Conservation (phyloP, 495 filamentous ascomycete species). For the Tuber magnatum region DNA sequence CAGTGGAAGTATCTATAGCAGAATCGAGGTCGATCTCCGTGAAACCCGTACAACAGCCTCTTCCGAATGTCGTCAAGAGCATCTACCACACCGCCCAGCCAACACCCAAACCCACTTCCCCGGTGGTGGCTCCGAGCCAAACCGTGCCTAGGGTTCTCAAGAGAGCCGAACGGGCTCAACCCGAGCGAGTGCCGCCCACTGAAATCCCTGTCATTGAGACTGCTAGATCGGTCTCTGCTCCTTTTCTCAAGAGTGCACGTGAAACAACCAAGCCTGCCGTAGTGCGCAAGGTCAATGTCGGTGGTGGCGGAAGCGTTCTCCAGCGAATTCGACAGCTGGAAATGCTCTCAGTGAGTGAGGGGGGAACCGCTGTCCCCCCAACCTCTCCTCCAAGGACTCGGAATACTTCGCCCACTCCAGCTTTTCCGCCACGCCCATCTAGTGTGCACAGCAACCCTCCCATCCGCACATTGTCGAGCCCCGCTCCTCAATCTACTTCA, state of each 20-base stretch:
- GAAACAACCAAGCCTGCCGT: conserved; percentile 15
- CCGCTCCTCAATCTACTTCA: conserved; percentile 16
- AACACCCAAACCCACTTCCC: conserved; percentile 21
- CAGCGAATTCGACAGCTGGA: conserved; percentile 41
- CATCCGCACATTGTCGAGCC: conserved; percentile 28
- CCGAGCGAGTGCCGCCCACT: conserved; percentile 15
- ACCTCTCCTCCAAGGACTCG: conserved; percentile 27
- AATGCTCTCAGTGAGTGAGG: conserved; percentile 29
- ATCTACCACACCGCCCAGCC: conserved; percentile 23
- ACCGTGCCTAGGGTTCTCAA: conserved; percentile 28
- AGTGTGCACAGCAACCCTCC: conserved; percentile 28
- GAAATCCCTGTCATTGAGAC: conserved; percentile 25
- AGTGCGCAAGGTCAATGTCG: conserved; percentile 33
- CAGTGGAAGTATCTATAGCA: conserved; percentile 31
- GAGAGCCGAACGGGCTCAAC: conserved; percentile 23
- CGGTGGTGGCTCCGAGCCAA: conserved; percentile 18
- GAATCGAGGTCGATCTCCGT: conserved; percentile 39
- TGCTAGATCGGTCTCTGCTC: conserved; percentile 39
- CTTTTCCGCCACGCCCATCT: conserved; percentile 21
- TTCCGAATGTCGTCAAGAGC: conserved; percentile 31
- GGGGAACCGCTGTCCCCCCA: conserved; percentile 18
- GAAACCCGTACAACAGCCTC: conserved; percentile 30
- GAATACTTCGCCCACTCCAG: conserved; percentile 32
- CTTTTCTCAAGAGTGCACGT: conserved; percentile 35
- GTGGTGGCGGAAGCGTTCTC: conserved; percentile 35